Evolutionary conservation across 805 yeast genomes (phyloP).

Genomic region (Candida nitratophila): DNA sequence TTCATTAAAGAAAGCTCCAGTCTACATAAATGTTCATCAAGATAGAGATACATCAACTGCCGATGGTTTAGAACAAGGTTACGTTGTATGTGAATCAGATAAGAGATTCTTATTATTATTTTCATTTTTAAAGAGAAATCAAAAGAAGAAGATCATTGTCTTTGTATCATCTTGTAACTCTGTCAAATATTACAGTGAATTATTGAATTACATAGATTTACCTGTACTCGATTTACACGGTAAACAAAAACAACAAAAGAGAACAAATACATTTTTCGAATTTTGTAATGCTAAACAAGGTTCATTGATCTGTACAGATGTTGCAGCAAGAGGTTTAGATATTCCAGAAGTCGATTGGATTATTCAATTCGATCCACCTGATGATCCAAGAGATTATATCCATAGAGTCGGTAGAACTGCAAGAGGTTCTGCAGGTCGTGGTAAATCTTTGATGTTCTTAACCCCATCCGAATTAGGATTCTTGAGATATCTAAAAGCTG

Average conservation of each 20-base stretch:
- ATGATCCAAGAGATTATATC: slow-evolving; percentile 98
- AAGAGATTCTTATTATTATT: slow-evolving; percentile 84
- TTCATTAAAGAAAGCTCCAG: slow-evolving; percentile 88
- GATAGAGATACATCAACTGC: slow-evolving; percentile 84
- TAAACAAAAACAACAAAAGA: slow-evolving; percentile 96
- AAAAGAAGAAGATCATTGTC: slow-evolving; percentile 87
- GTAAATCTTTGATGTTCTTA: slow-evolving; percentile 91
- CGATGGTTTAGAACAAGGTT: slow-evolving; percentile 96
- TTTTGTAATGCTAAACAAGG: slow-evolving; percentile 97
- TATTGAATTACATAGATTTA: slow-evolving; percentile 89
- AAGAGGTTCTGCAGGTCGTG: slow-evolving; percentile 82
- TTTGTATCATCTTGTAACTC: slow-evolving; percentile 95
- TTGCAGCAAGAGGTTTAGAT: slow-evolving; percentile 98
- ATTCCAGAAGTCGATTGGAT: slow-evolving; percentile 99
- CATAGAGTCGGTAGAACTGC: slow-evolving; percentile 99
- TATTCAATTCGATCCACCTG: slow-evolving; percentile 98
- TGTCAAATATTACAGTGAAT: slow-evolving; percentile 92
- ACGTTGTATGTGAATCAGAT: slow-evolving; percentile 95
- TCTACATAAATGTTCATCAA: slow-evolving; percentile 87
- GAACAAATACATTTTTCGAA: slow-evolving; percentile 97
- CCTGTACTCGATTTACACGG: slow-evolving; percentile 97
- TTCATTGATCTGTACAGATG: slow-evolving; percentile 91
- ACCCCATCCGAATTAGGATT: slow-evolving; percentile 94
- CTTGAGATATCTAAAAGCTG: slow-evolving; percentile 88
- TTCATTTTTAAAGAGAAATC: slow-evolving; percentile 88